Conservation (phyloP, 2,329 filamentous ascomycete species). For the Aspergillus vadensis region DNA sequence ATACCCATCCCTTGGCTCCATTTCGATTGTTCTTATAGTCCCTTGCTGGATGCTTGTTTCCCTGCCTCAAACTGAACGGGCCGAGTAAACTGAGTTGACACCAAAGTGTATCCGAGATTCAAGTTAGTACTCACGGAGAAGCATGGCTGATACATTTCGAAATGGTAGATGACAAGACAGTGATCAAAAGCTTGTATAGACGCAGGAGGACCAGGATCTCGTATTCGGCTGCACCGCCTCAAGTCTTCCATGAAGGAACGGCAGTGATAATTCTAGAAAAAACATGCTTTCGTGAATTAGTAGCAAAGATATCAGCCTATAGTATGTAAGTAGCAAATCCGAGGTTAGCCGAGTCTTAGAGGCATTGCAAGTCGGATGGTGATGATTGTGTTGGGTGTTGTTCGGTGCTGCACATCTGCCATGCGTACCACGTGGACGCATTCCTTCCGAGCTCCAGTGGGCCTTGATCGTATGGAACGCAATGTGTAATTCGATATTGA, state of each 20-base stretch:
- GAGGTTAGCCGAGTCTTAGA: neutral
- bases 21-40: neutral
- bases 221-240: neutral
- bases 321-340: neutral
- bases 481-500: neutral
- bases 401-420: neutral
- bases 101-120: neutral
- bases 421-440: neutral
- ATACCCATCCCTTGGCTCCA: neutral
- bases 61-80: neutral
- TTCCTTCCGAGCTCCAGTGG: neutral
- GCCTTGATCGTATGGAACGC: neutral
- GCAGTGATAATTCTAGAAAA: neutral
- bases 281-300: neutral
- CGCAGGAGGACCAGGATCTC: neutral
- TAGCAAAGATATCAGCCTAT: neutral
- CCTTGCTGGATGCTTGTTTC: neutral
- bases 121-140: too few relatives aligned
- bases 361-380: neutral
- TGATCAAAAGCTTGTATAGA: neutral
- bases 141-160: too few relatives aligned
- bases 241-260: neutral
- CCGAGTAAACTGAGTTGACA: neutral
- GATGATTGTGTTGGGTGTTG: neutral
- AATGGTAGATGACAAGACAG: neutral